Base-by-base conservation (phyloP, 129 eudicot genomes). In the Tanacetum coccineum region DNA sequence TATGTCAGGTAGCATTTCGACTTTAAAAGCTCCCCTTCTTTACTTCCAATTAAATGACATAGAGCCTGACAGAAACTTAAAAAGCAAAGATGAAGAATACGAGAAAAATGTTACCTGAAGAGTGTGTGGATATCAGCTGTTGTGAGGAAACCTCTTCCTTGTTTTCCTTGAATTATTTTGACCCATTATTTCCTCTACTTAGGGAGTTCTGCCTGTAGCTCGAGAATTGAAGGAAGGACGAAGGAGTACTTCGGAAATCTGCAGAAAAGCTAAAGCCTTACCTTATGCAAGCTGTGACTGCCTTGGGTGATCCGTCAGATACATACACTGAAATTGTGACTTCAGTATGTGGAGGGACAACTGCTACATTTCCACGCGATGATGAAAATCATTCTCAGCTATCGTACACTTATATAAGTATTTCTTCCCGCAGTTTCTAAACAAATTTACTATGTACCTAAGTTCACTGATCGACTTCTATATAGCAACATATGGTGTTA, bases 191-290 rank as follows among this genome's bases (percentile, higher is more conserved):
- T 51, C 0, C 45, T 32, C 21, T 61, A 15, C 39, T 62, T 80
- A 89, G 99, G 85, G 81, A 62, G 87, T 82, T 74, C 50, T 68
- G 49, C 87, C 91, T 13, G 55, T 81, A 62, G 95, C 97, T 69
- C 72, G 71, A 57, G 83, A 76, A 73, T 77, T 94, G 83, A 94
- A 76, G 5, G 90, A 83, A 78, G 83, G 71, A 76, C 4, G 90
- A 83, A 78, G 83, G 71, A 44, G 97, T 94, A 10, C 59, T 89
- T 64, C 32, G 54, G 44, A 82, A 73, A 10, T 81, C 83, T 70
- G 90, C 95, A 14, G 76, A 47, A 7, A 94, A 94, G 79, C 82
- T 94, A 66, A 89, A 81, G 72, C 97, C 97, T 59, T 89, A 73
- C 54, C 46, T 94, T 65, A 28, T 20, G 42, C 80, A 79, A 68